phyloP scores from a whole-genome alignment of 2,329 filamentous ascomycete genomes.

The Spiromastix sp. region DNA sequence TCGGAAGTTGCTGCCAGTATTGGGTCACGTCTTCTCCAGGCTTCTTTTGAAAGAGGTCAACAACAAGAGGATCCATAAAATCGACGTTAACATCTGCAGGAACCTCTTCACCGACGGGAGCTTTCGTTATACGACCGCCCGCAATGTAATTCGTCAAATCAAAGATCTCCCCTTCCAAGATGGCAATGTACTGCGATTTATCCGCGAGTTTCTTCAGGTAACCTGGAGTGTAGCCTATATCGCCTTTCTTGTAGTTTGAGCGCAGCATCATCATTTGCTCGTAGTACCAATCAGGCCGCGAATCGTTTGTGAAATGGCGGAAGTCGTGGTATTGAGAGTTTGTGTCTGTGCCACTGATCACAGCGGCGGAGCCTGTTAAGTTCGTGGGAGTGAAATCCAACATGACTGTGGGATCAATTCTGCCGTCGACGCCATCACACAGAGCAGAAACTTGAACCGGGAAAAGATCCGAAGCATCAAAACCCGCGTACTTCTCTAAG shows the following conservation, averaged over 20 bases:
- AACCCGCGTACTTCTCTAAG: conserved; percentile 71
- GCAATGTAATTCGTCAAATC: conserved; percentile 76
- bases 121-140: conserved; percentile 59
- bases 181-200: conserved; percentile 59
- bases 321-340: conserved; percentile 90
- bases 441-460: conserved; percentile 89
- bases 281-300: conserved; percentile 80
- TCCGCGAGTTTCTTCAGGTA: conserved; percentile 64
- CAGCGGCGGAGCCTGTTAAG: conserved; percentile 53
- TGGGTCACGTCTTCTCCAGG: conserved; percentile 74
- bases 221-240: conserved; percentile 68
- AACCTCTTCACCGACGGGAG: conserved; percentile 41
- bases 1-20: conserved; percentile 60
- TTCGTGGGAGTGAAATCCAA: conserved; percentile 77
- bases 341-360: conserved; percentile 56
- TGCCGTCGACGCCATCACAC: conserved; percentile 65
- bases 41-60: conserved; percentile 64
- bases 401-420: conserved; percentile 61
- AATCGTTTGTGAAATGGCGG: conserved; percentile 70
- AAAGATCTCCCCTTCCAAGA: conserved; percentile 70
- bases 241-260: conserved; percentile 72
- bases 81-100: conserved; percentile 48
- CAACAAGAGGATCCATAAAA: conserved; percentile 71
- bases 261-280: conserved; percentile 76
- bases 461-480: conserved; percentile 81